Percentiles rank a stretch among this genome's conserved stretches.
These are phyloP conservation scores for Beauveria medogensis DNA, from an alignment of 2,329 filamentous ascomycete genomes.

Conservation along the genomic window DNA sequence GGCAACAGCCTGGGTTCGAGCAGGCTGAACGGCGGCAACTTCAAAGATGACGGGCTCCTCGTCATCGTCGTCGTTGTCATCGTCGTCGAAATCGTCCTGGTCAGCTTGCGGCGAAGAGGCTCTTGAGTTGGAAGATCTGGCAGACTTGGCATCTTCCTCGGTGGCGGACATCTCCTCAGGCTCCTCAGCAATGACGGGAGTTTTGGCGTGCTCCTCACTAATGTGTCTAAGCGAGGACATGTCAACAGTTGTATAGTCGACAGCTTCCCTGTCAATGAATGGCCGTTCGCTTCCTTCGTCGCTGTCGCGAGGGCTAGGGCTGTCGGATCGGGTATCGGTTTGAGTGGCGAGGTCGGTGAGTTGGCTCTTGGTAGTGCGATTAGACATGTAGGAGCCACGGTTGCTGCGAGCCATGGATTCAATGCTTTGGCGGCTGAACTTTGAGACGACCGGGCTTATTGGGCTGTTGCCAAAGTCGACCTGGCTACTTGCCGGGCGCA, in stretches of 20 bases:
- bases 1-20: conserved; percentile 47
- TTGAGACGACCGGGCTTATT: conserved; percentile 60
- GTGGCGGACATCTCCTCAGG: conserved; percentile 10
- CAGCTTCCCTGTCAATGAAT: conserved; percentile 26
- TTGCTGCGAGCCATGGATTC: conserved; percentile 58
- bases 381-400: conserved; percentile 67
- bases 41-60: conserved; percentile 65
- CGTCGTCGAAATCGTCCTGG: conserved; percentile 24
- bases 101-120: background rate
- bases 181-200: conserved; percentile 5
- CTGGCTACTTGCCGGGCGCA: conserved; percentile 65
- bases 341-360: conserved; percentile 64
- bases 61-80: conserved; percentile 41
- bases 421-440: conserved; percentile 57
- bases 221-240: conserved; percentile 40
- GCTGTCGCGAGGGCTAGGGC: conserved; percentile 45
- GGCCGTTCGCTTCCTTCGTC: conserved; percentile 37
- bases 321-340: conserved; percentile 47
- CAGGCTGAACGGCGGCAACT: conserved; percentile 50
- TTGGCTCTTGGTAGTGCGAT: conserved; percentile 59
- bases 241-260: conserved; percentile 54
- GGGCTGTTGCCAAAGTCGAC: conserved; percentile 77
- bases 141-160: background rate
- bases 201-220: conserved; percentile 23
- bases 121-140: background rate